phyloP scores from a whole-genome alignment of 257 asterid genomes.

The Orobanche coerulescens region DNA sequence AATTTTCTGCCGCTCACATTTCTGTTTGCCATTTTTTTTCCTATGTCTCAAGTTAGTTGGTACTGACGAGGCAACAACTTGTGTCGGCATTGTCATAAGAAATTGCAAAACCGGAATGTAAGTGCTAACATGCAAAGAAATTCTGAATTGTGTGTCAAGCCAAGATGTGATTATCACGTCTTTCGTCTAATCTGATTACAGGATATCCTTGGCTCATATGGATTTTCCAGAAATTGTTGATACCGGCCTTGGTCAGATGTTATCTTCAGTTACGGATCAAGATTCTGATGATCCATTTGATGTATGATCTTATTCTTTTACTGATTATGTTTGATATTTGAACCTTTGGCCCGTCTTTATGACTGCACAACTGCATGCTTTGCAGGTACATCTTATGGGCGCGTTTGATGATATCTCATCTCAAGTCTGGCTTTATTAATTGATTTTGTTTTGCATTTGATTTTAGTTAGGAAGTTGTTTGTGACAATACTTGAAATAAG shows the following conservation, averaged over 20 bases:
- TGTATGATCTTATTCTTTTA: conserved; percentile 34
- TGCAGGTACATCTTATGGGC: conserved; percentile 91
- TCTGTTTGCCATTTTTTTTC: conserved; percentile 20
- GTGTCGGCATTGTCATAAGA: conserved; percentile 72
- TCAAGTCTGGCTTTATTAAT: conserved; percentile 45
- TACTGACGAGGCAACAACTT: conserved; percentile 96
- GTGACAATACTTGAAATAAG: conserved; percentile 17
- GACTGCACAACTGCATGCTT: conserved; percentile 18
- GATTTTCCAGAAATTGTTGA: conserved; percentile 74
- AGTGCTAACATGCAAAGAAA: conserved; percentile 24
- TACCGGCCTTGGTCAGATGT: conserved; percentile 67
- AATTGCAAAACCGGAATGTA: conserved; percentile 69
- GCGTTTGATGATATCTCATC: conserved; percentile 65
- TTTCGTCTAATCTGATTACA: conserved; percentile 28
- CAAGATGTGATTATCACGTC: conserved; percentile 4
- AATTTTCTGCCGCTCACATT: conserved; percentile 10
- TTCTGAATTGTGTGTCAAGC: conserved; percentile 2
- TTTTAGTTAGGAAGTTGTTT: conserved; percentile 19
- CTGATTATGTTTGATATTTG: conserved; percentile 13
- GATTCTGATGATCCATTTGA: conserved; percentile 51
- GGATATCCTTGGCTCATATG: conserved; percentile 85
- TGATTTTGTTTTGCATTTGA: conserved; percentile 25
- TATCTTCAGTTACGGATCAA: conserved; percentile 48
- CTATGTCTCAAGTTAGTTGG: conserved; percentile 56
- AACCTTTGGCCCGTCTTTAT: conserved; percentile 10